Evolutionary conservation across 257 asterid species (phyloP).

Genomic region (Nicotiana otophora): DNA sequence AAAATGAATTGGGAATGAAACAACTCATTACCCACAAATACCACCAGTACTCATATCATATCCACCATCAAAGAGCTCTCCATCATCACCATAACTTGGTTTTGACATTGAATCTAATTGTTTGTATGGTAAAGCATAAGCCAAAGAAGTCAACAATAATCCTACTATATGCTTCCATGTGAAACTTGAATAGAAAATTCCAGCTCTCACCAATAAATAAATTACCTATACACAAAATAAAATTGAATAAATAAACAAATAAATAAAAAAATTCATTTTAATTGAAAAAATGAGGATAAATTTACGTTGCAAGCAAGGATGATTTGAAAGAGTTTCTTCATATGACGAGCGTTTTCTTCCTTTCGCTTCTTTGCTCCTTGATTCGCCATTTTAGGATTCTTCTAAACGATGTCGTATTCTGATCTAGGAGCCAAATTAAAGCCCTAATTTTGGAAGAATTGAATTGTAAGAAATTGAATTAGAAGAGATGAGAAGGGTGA

Average conservation of each 20-base stretch:
- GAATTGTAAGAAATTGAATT: background rate
- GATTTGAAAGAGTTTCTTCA: conserved; percentile 57
- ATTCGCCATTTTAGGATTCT: conserved; percentile 58
- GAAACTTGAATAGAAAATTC: conserved; percentile 73
- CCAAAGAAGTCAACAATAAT: conserved; percentile 62
- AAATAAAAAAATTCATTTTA: background rate
- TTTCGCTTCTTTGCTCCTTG: conserved; percentile 98
- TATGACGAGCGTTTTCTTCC: conserved; percentile 82
- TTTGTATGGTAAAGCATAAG: conserved; percentile 73
- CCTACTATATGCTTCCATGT: conserved; percentile 79
- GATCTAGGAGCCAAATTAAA: background rate
- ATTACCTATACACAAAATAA: conserved; percentile 36
- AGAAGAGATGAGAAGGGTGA: background rate
- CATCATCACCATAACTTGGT: conserved; percentile 55
- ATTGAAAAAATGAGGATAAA: background rate
- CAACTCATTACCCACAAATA: conserved; percentile 64
- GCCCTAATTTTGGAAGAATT: background rate
- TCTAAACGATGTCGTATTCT: background rate
- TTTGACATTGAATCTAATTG: conserved; percentile 78
- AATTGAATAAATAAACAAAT: background rate
- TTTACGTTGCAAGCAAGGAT: conserved; percentile 71
- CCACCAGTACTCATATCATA: conserved; percentile 93
- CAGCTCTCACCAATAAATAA: conserved; percentile 63
- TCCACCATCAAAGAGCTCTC: conserved; percentile 91
- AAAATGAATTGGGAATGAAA: background rate